Base-by-base conservation (phyloP, 768 basidiomycete species). In the Megacollybia marginata region DNA sequence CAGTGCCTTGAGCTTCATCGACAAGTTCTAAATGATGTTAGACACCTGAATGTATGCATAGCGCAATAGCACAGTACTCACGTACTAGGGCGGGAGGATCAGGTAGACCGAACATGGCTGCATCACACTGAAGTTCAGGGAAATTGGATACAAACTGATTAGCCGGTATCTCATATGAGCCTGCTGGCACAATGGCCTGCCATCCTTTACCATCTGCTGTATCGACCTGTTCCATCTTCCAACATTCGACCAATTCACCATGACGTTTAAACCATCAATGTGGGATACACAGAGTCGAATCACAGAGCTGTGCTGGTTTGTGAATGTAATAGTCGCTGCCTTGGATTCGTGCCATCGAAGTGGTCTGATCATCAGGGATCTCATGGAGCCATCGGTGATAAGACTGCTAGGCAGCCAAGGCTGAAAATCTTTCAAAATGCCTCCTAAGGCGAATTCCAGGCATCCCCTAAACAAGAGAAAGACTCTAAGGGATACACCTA, bases 301-400 rank as follows among this genome's bases (percentile, higher is more conserved):
- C n/a, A 9, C 15, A 28, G 9, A 50, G 20, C 20, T 8, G 5
- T 6, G 18, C 7, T 8, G 43, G 42, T 28, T 50, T 43, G 45
- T 38, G 36, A 16, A 50, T 16, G 36, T 50, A 50, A 19, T 19
- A 50, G 23, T 50, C 49, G n/a, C 47, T 15, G 16, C 15, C 20
- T 10, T 20, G 13, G 16, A 51, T 19, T 5, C 23, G 44, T 13
- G 33, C 45, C 49, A 50, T 50, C 19, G 49, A 43, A 31, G 44
- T 45, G 7, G 38, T 5, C 6, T 11, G 34, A 12, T 44, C 16
- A 15, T 28, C 19, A 9, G 9, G 9, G 28, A 44, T 18, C 45
- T 50, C 42, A 44, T 50, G 9, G 9, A 28, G 43, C 49, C 49
- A 50, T n/a, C n/a, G n/a, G n/a, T n/a, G n/a, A n/a, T n/a, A n/a